These are phyloP conservation scores for Nemophila menziesii DNA, from an alignment of 257 asterid genomes.

Conservation along the genomic window DNA sequence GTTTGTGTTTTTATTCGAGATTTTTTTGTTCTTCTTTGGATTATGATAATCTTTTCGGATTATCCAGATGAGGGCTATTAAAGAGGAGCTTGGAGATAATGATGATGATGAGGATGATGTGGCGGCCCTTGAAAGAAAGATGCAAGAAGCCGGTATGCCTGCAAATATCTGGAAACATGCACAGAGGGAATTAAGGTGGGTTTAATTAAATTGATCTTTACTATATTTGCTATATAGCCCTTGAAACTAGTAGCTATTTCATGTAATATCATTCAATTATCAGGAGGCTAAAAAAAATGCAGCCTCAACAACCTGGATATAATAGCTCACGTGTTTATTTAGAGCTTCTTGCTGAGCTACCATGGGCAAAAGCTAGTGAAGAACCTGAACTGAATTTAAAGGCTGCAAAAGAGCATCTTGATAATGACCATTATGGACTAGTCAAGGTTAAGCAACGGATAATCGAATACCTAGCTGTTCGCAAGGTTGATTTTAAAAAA, in stretches of 20 bases:
- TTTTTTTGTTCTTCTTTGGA: not conserved
- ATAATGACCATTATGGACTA: constrained; percentile 87
- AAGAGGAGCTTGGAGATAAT: constrained; percentile 97
- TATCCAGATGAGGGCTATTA: constrained; percentile 92
- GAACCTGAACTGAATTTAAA: constrained; percentile 70
- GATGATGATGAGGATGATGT: constrained; percentile 74
- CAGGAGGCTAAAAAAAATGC: constrained; percentile 99
- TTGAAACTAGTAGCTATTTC: no score
- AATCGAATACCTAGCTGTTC: constrained; percentile 95
- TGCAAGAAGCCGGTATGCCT: constrained; percentile 1
- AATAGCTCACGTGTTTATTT: constrained; percentile 88
- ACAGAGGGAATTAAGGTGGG: constrained; percentile 2
- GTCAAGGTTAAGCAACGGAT: constrained; percentile 91
- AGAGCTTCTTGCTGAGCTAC: constrained; percentile 96
- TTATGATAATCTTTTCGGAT: constrained; percentile 6
- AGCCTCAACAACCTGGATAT: constrained; percentile 99
- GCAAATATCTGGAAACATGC: constrained; percentile 4
- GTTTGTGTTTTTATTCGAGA: constrained; percentile 22
- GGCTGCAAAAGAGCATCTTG: constrained; percentile 88
- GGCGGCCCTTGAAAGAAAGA: constrained; percentile 3
- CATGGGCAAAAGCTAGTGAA: constrained; percentile 92
- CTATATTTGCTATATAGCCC: not conserved
- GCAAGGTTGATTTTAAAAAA: constrained; percentile 76
- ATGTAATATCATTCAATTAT: constrained; percentile 10
- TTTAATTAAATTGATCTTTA: not conserved